Evolutionary conservation across 2,329 filamentous ascomycete species (phyloP).

Genomic region (Penicillium sp.): DNA sequence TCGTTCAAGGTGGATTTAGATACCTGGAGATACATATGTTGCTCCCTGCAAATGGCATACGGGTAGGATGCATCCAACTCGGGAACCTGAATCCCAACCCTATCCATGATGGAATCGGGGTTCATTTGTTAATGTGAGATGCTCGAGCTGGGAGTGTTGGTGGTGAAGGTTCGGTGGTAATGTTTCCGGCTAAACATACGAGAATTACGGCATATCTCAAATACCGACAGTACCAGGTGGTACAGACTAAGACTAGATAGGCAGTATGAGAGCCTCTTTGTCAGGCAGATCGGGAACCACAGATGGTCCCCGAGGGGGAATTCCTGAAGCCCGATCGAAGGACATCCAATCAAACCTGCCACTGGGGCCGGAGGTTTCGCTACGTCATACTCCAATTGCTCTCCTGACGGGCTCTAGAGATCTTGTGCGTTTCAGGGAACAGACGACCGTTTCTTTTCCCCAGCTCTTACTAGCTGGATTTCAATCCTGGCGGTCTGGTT

Average conservation of each 20-base stretch:
- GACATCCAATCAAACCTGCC: conserved; percentile 18
- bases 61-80: background rate
- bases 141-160: background rate
- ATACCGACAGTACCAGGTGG: background rate
- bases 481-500: background rate
- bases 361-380: conserved; percentile 9
- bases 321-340: conserved; percentile 25
- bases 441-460: background rate
- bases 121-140: background rate
- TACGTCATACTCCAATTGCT: conserved; percentile 8
- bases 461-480: background rate
- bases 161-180: background rate
- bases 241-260: conserved; percentile 14
- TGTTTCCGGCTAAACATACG: background rate
- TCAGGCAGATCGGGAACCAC: conserved; percentile 27
- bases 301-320: conserved; percentile 26
- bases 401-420: background rate
- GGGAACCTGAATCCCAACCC: background rate
- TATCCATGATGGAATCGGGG: background rate
- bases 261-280: conserved; percentile 11
- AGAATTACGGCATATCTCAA: background rate
- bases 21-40: background rate
- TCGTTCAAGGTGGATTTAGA: background rate
- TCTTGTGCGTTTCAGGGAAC: background rate
- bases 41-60: background rate